A percentile compares a stretch with the other conserved stretches of the same genome.
Evolutionary conservation across 176 grass and related monocot genomes (phyloP).

Genomic region (Metroxylon sagu): DNA sequence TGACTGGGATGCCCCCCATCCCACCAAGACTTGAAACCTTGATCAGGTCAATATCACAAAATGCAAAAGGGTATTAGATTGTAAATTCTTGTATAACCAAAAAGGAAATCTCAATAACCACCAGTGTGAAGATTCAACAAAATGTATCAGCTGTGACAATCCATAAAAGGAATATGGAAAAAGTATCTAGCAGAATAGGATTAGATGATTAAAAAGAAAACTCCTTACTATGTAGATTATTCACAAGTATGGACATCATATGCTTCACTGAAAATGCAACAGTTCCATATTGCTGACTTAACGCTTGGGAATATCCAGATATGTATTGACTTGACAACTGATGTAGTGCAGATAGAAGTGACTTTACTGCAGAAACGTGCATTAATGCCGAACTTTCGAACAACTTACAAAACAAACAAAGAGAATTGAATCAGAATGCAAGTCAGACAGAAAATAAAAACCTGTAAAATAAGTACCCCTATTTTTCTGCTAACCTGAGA

Average conservation of each 20-base stretch:
- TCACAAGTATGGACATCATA: conserved; percentile 85
- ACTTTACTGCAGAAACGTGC: conserved; percentile 85
- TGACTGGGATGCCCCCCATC: too few relatives aligned
- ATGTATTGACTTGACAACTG: conserved; percentile 93
- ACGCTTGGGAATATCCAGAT: conserved; percentile 44
- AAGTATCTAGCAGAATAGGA: too few relatives aligned
- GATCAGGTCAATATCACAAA: not conserved
- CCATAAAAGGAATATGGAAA: too few relatives aligned
- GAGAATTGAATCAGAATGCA: conserved; percentile 15
- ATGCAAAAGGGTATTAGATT: too few relatives aligned
- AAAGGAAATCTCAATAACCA: too few relatives aligned
- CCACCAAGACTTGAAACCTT: too few relatives aligned
- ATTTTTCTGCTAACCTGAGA: conserved; percentile 72
- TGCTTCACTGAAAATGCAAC: conserved; percentile 88
- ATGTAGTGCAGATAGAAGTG: conserved; percentile 78
- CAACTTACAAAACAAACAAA: conserved; percentile 52
- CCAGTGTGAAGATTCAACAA: too few relatives aligned
- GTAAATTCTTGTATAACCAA: too few relatives aligned
- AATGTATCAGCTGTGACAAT: too few relatives aligned
- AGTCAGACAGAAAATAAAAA: not conserved
- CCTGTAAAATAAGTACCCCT: conserved; percentile 4
- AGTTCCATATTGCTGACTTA: conserved; percentile 63
- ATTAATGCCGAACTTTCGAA: conserved; percentile 98
- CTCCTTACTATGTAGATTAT: conserved; percentile 73
- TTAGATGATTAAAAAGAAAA: not conserved